Evolutionary conservation across 2,329 filamentous ascomycete species (phyloP), one percentile per base, ranked within the genome.

Genomic region (Epichloe brachyelytri): DNA sequence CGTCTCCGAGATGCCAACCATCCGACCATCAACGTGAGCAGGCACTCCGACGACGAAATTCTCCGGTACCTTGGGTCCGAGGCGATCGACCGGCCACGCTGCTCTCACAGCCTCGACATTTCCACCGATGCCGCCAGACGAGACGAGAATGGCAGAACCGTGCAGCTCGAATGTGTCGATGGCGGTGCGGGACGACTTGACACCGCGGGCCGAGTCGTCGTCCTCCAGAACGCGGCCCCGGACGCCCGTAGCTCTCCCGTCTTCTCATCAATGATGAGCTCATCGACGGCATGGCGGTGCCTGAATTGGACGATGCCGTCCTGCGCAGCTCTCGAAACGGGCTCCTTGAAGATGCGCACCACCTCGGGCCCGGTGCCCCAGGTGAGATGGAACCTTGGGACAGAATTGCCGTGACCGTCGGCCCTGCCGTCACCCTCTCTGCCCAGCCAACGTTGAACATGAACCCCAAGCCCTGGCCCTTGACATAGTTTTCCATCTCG

Each of bases 321-420:
- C 59, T 71, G 68, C 37, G 71, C 77, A 0, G 77, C 77, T 53
- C 66, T 71, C 51, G 67, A 61, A 3, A 81, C 76, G 2, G 79
- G 79, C 48, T 80, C 76, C 2, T 63, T 68, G 57, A 82, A 82
- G 3, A 78, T 68, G 15, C 76, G 67, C 48, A 82, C 78, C 1
- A 81, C 69, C 60, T 80, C 78, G 4, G 79, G 79, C 0, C 79
- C 79, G 0, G 77, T 75, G 3, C 79, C 79, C 79, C 79, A 83
- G 0, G 76, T 75, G 33, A 82, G 52, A 59, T 83, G 79, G 59
- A 83, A 82, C n/a, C 79, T 63, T 2, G 79, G 79, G 1, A 82
- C 78, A 12, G 76, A 77, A 60, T 82, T 82, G 5, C 79, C 79
- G 58, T 82, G 79, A 2, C 78, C 78, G 4, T 75, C 72, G 0